Base-by-base conservation (phyloP, 768 basidiomycete genomes). In the Agaricus bisporus region DNA sequence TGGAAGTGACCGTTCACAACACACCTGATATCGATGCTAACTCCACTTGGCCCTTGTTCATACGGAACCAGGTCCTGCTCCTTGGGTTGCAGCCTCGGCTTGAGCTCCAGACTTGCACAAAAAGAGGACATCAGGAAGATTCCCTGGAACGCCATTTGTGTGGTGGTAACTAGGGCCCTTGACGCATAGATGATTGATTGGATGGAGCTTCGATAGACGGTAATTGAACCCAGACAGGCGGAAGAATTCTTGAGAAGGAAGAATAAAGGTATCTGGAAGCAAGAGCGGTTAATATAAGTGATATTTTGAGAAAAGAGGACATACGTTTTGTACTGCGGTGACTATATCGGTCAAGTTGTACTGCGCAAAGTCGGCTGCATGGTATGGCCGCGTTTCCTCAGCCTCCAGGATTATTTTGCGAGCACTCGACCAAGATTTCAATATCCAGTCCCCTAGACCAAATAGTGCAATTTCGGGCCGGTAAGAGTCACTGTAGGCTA, bases 51-150 rank as follows among this genome's bases (percentile, higher is more conserved):
- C 32, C 70, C 59, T 38, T 73, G 68, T 46, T 66, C 68, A 64
- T 84, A 91, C 28, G 64, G 68, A 38, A 77, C 69, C 22, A 65
- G 62, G 45, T 82, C 76, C 47, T 82, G 78, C 25, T 78, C 70
- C 48, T 68, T 68, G 29, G 88, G 88, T 57, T 85, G 80, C 37
- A 92, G 66, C 58, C 76, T 76, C 25, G 87, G 87, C 58, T 81
- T 79, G 56, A 91, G 68, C 58, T 79, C 76, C 73, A 82, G 83
- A 45, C 86, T 85, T 42, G 88, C 88, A 61, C 81, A 83, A 63
- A 91, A 94, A 6, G 91, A 90, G 45, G 85, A 86, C 82, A 93
- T 86, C 55, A 91, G 73, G 70, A 95, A 94, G 47, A 93, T 77
- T 29, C 83, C 81, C 66, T 95, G 91, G 61, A 86, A 91, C n/a